Conservation (phyloP, 495 filamentous ascomycete species). For the Penicillium chermesinum region DNA sequence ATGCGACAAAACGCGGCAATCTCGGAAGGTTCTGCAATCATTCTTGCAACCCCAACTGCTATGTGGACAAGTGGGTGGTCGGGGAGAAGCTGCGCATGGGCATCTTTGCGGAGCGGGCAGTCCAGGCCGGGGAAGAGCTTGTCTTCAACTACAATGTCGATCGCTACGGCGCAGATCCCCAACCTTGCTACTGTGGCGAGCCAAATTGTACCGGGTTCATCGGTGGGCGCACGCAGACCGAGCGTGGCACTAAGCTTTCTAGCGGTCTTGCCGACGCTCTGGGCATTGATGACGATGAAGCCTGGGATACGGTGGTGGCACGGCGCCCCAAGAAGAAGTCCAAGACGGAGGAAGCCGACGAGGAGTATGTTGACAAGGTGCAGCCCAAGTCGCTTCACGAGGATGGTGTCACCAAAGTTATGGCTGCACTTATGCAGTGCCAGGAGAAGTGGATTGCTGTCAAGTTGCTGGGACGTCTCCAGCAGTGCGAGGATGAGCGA, state of each 20-base stretch:
- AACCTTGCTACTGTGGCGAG: slow-evolving; percentile 95
- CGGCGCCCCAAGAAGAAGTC: slow-evolving; percentile 84
- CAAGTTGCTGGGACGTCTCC: slow-evolving; percentile 86
- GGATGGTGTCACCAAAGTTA: slow-evolving; percentile 90
- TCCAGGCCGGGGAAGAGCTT: slow-evolving; percentile 87
- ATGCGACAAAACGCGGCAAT: slow-evolving; percentile 95
- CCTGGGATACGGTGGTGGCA: slow-evolving; percentile 83
- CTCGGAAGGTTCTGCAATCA: slow-evolving; percentile 98
- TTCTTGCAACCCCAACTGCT: slow-evolving; percentile 98
- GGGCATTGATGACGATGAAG: slow-evolving; percentile 88
- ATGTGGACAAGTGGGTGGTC: slow-evolving; percentile 99
- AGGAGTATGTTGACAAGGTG: slow-evolving; percentile 91
- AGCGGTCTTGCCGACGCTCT: slow-evolving; percentile 89
- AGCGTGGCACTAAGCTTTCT: slow-evolving; percentile 87
- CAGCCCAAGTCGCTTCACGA: slow-evolving; percentile 80
- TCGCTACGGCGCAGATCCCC: slow-evolving; percentile 92
- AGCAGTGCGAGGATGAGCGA: slow-evolving; percentile 82
- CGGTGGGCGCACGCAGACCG: slow-evolving; percentile 95
- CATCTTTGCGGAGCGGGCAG: slow-evolving; percentile 86
- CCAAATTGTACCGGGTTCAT: slow-evolving; percentile 94
- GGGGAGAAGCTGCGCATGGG: slow-evolving; percentile 99
- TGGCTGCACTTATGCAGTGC: slow-evolving; percentile 97
- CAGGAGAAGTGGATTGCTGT: slow-evolving; percentile 99
- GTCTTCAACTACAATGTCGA: slow-evolving; percentile 99
- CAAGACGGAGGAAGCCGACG: slow-evolving; percentile 88